Base-by-base conservation (phyloP, 768 basidiomycete species). In the Terana coerulea region DNA sequence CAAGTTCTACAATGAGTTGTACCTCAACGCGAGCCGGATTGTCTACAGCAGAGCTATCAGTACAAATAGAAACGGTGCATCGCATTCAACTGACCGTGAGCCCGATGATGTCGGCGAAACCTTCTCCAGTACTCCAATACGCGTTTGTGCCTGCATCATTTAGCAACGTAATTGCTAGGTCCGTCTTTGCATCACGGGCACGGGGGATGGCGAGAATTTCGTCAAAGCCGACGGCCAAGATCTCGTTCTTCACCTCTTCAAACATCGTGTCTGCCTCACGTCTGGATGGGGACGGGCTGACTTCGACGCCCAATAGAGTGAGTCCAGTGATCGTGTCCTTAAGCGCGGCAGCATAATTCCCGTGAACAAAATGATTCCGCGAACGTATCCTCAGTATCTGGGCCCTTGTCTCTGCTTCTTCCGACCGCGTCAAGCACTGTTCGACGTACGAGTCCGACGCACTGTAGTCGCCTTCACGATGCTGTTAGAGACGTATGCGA, bases 91-190 rank as follows among this genome's bases (percentile, higher is more conserved):
- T 37, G 51, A 86, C 86, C 57, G 81, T 86, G 35, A 86, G 67
- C 14, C 86, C 86, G 43, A 87, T 79, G 15, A 83, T 69, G 62
- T 84, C 84, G 9, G 75, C 68, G 58, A 85, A 81, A 1, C 77
- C 76, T 47, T 75, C 74, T 11, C 66, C 67, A 0, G 77, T 73
- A 57, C 78, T 83, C 86, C 86, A 88, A 59, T 86, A 87, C 10
- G 86, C 84, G 62, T 84, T 83, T 25, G 79, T 54, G 79, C 84
- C 83, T 19, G 85, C 85, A 59, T 89, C 87, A 57, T 84, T 85
- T 26, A 88, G 70, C 41, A 88, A 64, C 10, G 77, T 70, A 8
- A 87, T 81, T 8, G 84, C 83, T 28, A 89, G 71, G 58, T 86
- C 81, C 10, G 73, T 79, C 37, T 74, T 72, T 1, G 71, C 63